Evolutionary conservation across 495 filamentous ascomycete species (phyloP), one percentile per base, ranked within the genome.

Genomic region (Penicillium mononematosum): DNA sequence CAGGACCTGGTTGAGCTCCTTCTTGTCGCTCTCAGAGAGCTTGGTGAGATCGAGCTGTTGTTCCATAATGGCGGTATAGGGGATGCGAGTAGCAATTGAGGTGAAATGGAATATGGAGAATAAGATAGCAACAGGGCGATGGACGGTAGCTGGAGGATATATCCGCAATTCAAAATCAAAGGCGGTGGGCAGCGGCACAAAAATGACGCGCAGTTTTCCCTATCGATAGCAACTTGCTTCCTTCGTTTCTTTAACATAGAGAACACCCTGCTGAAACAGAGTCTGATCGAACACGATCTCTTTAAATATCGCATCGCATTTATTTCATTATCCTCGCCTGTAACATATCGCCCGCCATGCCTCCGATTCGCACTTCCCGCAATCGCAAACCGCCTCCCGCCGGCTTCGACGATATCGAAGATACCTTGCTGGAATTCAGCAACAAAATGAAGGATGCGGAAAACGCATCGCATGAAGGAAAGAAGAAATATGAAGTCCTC

Each of bases 391-490:
- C 94, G 56, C 94, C 94, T 41, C 94, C 94, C 39, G 91, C 88
- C 17, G 94, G 94, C 68, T 99, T 98, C 81, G 87, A 89, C 59
- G 94, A 98, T 69, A 89, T 98, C 67, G 92, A 98, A 74, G 92
- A 97, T 72, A 96, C 93, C 56, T 86, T 98, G 27, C 84, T 98
- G 22, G 89, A 96, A 61, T 98, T 98, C 75, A 80, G 80, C 73
- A 96, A 97, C 79, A 96, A 96, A 77, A 96, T 98, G 94, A 97
- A 97, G 71, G 94, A 98, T 74, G 94, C 93, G 49, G 90, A 96
- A 70, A 92, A 93, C 60, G 83, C 81, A 17, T 78, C 85, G 17
- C 84, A 88, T 58, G 88, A 90, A 45, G 88, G 88, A 8, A 89
- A 88, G 63, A 89, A 88, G 74, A 86, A 90, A 61, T 84, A 96